phyloP scores from a whole-genome alignment of 2,329 filamentous ascomycete species.

The Ascochyta clinopodiicola region DNA sequence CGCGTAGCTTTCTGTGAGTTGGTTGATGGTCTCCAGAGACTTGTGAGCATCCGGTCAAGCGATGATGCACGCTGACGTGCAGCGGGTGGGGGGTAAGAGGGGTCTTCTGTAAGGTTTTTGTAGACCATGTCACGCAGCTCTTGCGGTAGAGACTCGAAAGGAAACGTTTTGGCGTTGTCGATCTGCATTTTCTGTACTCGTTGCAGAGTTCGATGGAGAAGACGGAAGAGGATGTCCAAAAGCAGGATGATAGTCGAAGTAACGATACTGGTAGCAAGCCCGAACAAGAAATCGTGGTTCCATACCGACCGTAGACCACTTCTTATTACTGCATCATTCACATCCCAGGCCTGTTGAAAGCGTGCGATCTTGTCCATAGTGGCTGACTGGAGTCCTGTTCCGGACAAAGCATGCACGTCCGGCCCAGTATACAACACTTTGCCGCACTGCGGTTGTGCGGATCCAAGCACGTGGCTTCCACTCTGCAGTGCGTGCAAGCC shows the following conservation, averaged over 20 bases:
- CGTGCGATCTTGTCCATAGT: conserved; percentile 5
- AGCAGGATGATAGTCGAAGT: conserved; percentile 5
- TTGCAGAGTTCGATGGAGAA: conserved; percentile 16
- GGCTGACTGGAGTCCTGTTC: not conserved
- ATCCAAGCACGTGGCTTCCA: conserved; percentile 1
- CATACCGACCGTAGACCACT: not conserved
- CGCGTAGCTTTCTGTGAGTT: not conserved
- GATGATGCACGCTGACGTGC: conserved; percentile 17
- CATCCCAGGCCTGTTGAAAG: not conserved
- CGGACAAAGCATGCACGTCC: conserved; percentile 9
- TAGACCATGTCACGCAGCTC: conserved; percentile 46
- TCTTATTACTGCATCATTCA: not conserved
- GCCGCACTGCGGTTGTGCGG: not conserved
- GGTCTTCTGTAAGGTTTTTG: conserved; percentile 39
- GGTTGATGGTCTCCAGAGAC: not conserved
- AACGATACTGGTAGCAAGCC: not conserved
- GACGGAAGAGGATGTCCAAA: conserved; percentile 19
- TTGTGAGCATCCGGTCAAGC: conserved; percentile 28
- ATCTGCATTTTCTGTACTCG: conserved; percentile 31
- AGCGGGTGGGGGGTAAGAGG: conserved; percentile 34
- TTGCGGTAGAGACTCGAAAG: conserved; percentile 38
- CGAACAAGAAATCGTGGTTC: not conserved
- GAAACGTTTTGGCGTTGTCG: conserved; percentile 30
- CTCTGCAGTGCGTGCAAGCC: not conserved
- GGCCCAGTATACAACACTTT: conserved; percentile 7